phyloP scores from a whole-genome alignment of 2,329 filamentous ascomycete genomes.

The Diaporthe sp. region DNA sequence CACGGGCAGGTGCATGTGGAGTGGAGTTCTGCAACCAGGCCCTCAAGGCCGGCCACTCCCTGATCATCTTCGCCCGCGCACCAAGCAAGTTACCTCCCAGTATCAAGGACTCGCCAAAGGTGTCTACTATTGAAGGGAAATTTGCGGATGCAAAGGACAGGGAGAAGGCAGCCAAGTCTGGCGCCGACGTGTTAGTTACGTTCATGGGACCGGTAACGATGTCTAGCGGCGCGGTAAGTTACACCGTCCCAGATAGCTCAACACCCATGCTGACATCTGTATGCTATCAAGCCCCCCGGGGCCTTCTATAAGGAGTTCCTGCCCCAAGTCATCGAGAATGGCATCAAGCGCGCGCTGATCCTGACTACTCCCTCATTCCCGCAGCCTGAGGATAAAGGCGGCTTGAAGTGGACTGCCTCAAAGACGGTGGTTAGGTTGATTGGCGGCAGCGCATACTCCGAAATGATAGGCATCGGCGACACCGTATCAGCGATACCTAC shows the following conservation, averaged over 20 bases:
- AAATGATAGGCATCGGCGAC: conserved; percentile 5
- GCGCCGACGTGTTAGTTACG: conserved; percentile 1
- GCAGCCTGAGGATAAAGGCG: background rate
- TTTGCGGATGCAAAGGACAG: background rate
- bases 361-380: background rate
- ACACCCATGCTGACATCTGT: background rate
- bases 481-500: background rate
- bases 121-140: background rate
- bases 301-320: conserved; percentile 5
- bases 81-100: background rate
- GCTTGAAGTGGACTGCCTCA: background rate
- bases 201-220: conserved; percentile 4
- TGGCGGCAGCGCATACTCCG: background rate
- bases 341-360: conserved; percentile 11
- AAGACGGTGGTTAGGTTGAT: background rate
- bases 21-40: conserved; percentile 9
- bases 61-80: conserved; percentile 1
- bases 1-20: background rate
- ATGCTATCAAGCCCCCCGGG: background rate
- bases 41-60: conserved; percentile 16
- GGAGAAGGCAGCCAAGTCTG: conserved; percentile 9
- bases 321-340: background rate
- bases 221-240: background rate
- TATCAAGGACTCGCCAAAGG: background rate
- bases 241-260: background rate